A percentile compares a stretch with the other conserved stretches of the same genome.
Evolutionary conservation across 2,329 filamentous ascomycete genomes (phyloP).

Genomic region (Exophiala dermatitidis): DNA sequence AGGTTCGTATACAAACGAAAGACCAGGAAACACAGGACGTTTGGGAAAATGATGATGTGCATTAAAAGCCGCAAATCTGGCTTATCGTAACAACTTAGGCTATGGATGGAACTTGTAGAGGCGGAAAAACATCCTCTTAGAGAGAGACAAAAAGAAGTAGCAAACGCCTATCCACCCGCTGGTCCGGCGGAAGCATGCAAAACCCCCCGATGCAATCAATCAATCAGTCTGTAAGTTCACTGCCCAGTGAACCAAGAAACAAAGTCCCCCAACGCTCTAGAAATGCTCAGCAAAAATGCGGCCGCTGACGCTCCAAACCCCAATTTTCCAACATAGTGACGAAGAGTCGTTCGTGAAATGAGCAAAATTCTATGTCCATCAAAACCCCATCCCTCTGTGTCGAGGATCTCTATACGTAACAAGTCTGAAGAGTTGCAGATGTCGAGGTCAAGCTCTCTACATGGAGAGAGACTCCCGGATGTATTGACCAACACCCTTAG

Average conservation of each 20-base stretch:
- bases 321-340: conserved; percentile 7
- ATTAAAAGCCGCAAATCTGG: not conserved
- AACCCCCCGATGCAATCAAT: no score
- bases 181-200: not conserved
- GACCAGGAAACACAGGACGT: no score
- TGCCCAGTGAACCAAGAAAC: not conserved
- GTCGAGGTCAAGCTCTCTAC: conserved; percentile 2
- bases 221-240: not conserved
- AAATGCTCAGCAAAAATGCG: conserved; percentile 16
- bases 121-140: conserved; percentile 1
- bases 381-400: conserved; percentile 10
- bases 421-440: not conserved
- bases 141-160: not conserved
- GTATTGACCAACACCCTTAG: conserved; percentile 27
- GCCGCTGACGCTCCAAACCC: conserved; percentile 8
- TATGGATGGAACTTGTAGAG: conserved; percentile 10
- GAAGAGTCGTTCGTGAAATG: conserved; percentile 1
- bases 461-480: conserved; percentile 25
- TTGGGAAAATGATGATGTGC: not conserved
- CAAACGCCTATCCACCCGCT: not conserved
- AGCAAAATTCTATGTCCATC: conserved; percentile 12
- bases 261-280: conserved; percentile 12
- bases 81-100: not conserved
- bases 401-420: conserved; percentile 10
- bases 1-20: no score